Evolutionary conservation across 139 green algal genomes (phyloP).

Genomic region (Nannochloris sp.): DNA sequence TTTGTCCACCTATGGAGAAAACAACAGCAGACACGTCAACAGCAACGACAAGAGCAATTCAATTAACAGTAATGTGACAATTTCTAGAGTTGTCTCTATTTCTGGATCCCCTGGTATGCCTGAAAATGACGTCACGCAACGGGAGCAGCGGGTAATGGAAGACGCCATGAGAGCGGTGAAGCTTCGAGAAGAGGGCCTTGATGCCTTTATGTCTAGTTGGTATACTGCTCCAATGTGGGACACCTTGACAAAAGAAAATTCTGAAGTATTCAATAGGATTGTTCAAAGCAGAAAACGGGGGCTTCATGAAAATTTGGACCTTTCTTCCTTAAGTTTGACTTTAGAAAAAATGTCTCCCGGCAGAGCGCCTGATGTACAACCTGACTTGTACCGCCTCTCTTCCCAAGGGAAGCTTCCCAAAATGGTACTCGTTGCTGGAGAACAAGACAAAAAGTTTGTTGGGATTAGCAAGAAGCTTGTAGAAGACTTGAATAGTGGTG

Average conservation of each 20-base stretch:
- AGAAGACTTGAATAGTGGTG: neutral
- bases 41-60: no score
- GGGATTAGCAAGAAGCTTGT: slow-evolving; percentile 23
- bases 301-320: no score
- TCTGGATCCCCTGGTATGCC: slow-evolving; percentile 45
- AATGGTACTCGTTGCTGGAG: slow-evolving; percentile 52
- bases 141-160: slow-evolving; percentile 18
- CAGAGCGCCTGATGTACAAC: slow-evolving; percentile 10
- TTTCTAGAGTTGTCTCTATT: slow-evolving; percentile 37
- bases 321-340: slow-evolving; percentile 22
- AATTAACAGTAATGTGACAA: slow-evolving; percentile 9
- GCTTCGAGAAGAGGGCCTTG: slow-evolving; percentile 28
- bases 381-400: slow-evolving; percentile 18
- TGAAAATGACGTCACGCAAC: slow-evolving; percentile 20
- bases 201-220: slow-evolving; percentile 59
- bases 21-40: no score
- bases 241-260: slow-evolving; percentile 34
- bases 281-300: no score
- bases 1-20: no score
- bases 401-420: slow-evolving; percentile 9
- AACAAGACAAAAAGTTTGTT: slow-evolving; percentile 62
- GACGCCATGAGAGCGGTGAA: slow-evolving; percentile 42
- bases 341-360: slow-evolving; percentile 51
- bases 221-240: slow-evolving; percentile 66
- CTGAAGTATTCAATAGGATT: no score